These are phyloP conservation scores for Crucibulum laeve DNA, from an alignment of 768 basidiomycete genomes.

Conservation along the genomic window DNA sequence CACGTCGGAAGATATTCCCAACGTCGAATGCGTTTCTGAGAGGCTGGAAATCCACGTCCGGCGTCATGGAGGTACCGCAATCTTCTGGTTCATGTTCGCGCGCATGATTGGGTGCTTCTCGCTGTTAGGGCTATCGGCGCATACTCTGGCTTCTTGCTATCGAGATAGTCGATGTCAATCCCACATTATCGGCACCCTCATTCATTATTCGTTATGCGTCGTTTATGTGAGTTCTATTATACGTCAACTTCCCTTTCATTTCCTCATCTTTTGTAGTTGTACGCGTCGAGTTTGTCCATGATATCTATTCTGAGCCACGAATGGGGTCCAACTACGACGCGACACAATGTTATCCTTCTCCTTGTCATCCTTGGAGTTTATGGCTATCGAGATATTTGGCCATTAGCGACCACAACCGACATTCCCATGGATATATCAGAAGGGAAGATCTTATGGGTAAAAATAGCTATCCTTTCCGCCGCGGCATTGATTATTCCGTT, in stretches of 20 bases:
- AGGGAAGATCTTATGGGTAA: conserved; percentile 45
- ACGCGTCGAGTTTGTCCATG: conserved; percentile 34
- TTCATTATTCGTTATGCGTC: too few relatives aligned
- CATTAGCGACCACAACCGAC: conserved; percentile 44
- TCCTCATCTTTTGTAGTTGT: conserved; percentile 23
- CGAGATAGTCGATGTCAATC: not conserved
- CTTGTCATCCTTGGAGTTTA: conserved; percentile 36
- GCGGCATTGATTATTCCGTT: conserved; percentile 47
- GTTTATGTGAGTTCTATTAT: too few relatives aligned
- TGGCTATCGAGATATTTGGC: conserved; percentile 52
- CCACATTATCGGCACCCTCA: not conserved
- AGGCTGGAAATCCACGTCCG: too few relatives aligned
- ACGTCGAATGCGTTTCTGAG: too few relatives aligned
- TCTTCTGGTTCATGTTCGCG: not conserved
- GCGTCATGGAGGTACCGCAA: not conserved
- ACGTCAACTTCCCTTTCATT: not conserved
- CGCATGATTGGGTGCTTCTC: not conserved
- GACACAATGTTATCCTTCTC: conserved; percentile 12
- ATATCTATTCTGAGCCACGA: conserved; percentile 26
- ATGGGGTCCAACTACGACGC: conserved; percentile 18
- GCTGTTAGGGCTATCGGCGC: not conserved
- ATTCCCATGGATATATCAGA: conserved; percentile 38
- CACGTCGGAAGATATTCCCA: not conserved
- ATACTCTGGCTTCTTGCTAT: not conserved
- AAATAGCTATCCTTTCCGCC: conserved; percentile 36